These are phyloP conservation scores for Fabrea salina DNA, from an alignment of 169 alveolate species.

Conservation along the genomic window DNA sequence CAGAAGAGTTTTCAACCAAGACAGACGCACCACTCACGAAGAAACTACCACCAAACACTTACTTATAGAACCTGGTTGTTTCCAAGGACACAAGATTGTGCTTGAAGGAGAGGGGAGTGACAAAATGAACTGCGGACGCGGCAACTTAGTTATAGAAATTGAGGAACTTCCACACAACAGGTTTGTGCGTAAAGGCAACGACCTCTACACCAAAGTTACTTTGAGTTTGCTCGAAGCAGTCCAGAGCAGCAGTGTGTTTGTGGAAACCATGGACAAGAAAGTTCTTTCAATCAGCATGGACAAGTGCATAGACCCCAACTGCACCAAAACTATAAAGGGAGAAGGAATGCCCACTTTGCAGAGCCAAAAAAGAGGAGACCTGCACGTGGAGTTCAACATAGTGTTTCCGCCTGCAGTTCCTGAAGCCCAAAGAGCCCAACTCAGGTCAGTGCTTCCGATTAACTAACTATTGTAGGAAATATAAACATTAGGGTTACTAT, in stretches of 20 bases:
- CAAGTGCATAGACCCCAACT: not conserved
- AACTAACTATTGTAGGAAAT: no score
- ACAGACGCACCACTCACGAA: not conserved
- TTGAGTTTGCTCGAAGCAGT: not conserved
- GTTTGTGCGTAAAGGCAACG: not conserved
- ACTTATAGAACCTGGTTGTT: constrained; percentile 8
- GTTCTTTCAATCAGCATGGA: not conserved
- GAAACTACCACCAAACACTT: not conserved
- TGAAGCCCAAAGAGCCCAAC: not conserved
- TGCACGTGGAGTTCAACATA: not conserved
- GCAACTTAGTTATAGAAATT: not conserved
- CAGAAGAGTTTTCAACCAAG: constrained; percentile 36
- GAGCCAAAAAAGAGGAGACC: not conserved
- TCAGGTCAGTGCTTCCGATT: not conserved
- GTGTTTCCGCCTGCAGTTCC: not conserved
- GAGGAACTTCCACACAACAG: not conserved
- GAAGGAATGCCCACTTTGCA: constrained; percentile 28
- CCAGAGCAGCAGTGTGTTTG: not conserved
- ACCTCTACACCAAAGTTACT: not conserved
- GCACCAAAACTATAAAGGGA: not conserved
- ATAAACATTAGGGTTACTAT: no score
- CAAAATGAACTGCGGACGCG: not conserved
- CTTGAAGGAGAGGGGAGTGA: constrained; percentile 11
- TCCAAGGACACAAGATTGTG: not conserved
- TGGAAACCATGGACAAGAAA: not conserved